Conservation (phyloP, 345 rosid genomes). For the Boechera retrofracta region DNA sequence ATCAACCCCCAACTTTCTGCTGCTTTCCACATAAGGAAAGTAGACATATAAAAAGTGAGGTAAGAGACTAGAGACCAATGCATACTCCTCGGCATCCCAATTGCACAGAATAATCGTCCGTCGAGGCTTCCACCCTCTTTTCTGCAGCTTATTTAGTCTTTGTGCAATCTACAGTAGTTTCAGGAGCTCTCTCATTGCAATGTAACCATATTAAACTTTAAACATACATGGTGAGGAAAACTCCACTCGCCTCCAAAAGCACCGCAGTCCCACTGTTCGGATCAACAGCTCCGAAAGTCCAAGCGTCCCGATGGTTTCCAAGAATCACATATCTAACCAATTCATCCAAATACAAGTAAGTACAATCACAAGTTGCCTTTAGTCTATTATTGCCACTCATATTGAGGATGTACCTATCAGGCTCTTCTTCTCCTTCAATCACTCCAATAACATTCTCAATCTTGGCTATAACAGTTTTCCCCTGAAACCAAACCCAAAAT, state of each 20-base stretch:
- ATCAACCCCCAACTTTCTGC: neutral
- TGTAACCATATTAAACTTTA: neutral
- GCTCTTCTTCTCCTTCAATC: conserved; percentile 79
- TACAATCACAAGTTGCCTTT: neutral
- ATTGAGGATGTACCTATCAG: conserved; percentile 64
- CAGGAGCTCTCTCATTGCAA: conserved; percentile 18
- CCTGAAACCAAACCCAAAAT: conserved; percentile 52
- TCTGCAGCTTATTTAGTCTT: conserved; percentile 66
- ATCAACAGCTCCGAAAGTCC: conserved; percentile 93
- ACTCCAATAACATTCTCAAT: conserved; percentile 84
- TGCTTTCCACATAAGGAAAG: neutral
- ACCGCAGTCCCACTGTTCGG: conserved; percentile 90
- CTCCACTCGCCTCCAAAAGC: conserved; percentile 64
- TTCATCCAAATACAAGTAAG: conserved; percentile 6
- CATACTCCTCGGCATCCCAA: conserved; percentile 96
- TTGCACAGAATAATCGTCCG: conserved; percentile 76
- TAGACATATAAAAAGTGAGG: neutral
- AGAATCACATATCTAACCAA: conserved; percentile 64
- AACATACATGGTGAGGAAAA: neutral
- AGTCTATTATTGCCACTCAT: neutral
- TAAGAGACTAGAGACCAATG: conserved; percentile 60
- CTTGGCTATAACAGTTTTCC: conserved; percentile 57
- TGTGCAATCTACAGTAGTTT: conserved; percentile 57
- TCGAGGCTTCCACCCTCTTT: conserved; percentile 78
- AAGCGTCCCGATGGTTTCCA: conserved; percentile 93